Base-by-base conservation (phyloP, 2,329 filamentous ascomycete species). In the Ascochyta koolunga region DNA sequence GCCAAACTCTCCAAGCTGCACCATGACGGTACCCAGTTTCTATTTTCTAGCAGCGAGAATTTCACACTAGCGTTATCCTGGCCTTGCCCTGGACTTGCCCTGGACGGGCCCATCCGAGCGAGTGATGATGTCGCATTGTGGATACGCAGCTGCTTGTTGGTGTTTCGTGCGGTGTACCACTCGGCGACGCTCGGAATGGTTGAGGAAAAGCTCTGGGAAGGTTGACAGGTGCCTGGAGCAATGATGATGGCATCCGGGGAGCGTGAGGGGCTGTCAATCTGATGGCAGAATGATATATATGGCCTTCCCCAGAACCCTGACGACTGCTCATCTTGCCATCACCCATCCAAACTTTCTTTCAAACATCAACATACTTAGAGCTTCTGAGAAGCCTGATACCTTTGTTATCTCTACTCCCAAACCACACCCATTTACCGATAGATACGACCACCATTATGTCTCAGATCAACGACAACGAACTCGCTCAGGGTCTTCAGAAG, bases 391-490 rank as follows among this genome's bases (percentile, higher is more conserved):
- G 45, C 46, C 32, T 4, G 16, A 11, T 11, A 37, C 35, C 19
- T 47, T 49, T 47, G 32, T 50, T n/a, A 10, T 29, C 33, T 33
- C 9, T 21, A 31, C 32, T 29, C 18, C 9, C 9, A 44, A 13
- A 29, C 25, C 36, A 16, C 36, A 43, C 18, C 25, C 5, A 2
- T 31, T 37, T 24, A 45, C 39, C 21, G 42, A 31, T 32, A 39
- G 38, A 33, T 18, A 54, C 47, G 22, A 56, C 35, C 44, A 49
- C 31, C 64, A 67, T 27, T 57, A 87, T 88, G 85, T 79, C 85
- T 77, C 76, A 78, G 61, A 84, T 83, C 67, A 83, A 86, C 58
- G 83, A 87, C 59, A 75, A 78, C 58, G 83, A 86, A 63, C 78
- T 85, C 58, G 77, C 71, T 50, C 76, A 77, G 36, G 71, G 80